Conservation (phyloP, 2,329 filamentous ascomycete species). For the Ascochyta clinopodiicola region DNA sequence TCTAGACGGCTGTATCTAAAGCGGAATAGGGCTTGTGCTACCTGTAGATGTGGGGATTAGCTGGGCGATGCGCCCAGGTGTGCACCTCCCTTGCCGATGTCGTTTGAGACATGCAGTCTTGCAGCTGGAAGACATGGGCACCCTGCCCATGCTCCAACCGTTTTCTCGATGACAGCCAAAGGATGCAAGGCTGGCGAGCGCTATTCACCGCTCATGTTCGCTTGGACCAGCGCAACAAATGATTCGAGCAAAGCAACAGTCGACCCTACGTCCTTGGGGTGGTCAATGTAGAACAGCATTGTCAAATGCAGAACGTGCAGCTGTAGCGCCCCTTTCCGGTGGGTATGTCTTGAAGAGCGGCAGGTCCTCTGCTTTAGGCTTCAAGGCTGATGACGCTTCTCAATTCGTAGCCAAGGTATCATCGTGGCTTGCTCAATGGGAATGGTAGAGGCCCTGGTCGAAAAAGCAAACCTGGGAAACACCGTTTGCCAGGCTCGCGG, state of each 20-base stretch:
- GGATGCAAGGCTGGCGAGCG: slow-evolving; percentile 24
- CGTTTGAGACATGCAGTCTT: slow-evolving; percentile 19
- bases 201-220: slow-evolving; percentile 29
- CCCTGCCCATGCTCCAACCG: slow-evolving; percentile 17
- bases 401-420: slow-evolving; percentile 30
- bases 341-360: slow-evolving; percentile 16
- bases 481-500: slow-evolving; percentile 35
- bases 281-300: slow-evolving; percentile 32
- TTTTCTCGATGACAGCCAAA: slow-evolving; percentile 18
- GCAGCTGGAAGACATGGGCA: slow-evolving; percentile 14
- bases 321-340: slow-evolving; percentile 8
- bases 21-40: slow-evolving; percentile 6
- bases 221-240: slow-evolving; percentile 19
- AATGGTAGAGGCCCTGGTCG: slow-evolving; percentile 7
- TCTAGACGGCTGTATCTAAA: slow-evolving; percentile 10
- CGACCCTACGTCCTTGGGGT: slow-evolving; percentile 13
- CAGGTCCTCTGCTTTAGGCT: slow-evolving; percentile 16
- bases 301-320: slow-evolving; percentile 37
- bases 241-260: slow-evolving; percentile 25
- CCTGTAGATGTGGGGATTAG: slow-evolving; percentile 11
- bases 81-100: slow-evolving; percentile 23
- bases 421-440: slow-evolving; percentile 29
- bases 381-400: slow-evolving; percentile 24
- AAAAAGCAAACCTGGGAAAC: slow-evolving; percentile 24
- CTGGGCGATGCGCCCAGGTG: slow-evolving; percentile 14